phyloP scores from a whole-genome alignment of 257 asterid genomes.

The Salvia splendens region DNA sequence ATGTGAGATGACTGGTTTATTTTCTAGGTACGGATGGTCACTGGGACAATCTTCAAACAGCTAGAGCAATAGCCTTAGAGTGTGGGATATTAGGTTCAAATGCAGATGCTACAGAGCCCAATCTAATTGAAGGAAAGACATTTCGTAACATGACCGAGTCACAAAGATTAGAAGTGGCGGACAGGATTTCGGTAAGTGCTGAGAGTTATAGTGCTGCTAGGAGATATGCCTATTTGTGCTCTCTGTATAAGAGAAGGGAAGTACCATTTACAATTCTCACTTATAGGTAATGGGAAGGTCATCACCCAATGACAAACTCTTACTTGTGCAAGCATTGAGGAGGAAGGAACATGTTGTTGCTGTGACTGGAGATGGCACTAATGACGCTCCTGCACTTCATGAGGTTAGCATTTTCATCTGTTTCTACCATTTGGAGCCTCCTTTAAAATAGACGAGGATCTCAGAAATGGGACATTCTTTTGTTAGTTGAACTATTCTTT shows the following conservation, averaged over 20 bases:
- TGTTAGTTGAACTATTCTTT: too few species aligned
- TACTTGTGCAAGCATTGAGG: constrained; percentile 96
- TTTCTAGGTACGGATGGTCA: constrained; percentile 94
- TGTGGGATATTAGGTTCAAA: constrained; percentile 84
- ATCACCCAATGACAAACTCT: constrained; percentile 89
- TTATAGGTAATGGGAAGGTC: constrained; percentile 98
- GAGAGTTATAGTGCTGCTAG: constrained; percentile 6
- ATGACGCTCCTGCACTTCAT: constrained; percentile 98
- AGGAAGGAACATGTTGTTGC: constrained; percentile 91
- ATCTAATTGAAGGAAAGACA: constrained; percentile 82
- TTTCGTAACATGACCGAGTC: constrained; percentile 65
- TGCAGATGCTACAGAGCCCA: constrained; percentile 75
- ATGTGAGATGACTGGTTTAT: background rate
- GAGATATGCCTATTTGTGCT: too few species aligned
- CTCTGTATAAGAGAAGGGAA: too few species aligned
- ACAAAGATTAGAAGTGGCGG: constrained; percentile 73
- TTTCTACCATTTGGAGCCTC: background rate
- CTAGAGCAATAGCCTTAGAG: constrained; percentile 94
- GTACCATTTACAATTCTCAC: constrained; percentile 6
- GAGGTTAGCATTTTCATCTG: constrained; percentile 60
- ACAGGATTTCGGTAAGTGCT: constrained; percentile 80
- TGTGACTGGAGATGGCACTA: constrained; percentile 99
- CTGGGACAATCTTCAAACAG: constrained; percentile 97
- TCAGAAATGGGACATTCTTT: too few species aligned
- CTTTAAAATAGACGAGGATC: too few species aligned